Evolutionary conservation across 2,329 filamentous ascomycete species (phyloP).

Genomic region (Microsporum canis): DNA sequence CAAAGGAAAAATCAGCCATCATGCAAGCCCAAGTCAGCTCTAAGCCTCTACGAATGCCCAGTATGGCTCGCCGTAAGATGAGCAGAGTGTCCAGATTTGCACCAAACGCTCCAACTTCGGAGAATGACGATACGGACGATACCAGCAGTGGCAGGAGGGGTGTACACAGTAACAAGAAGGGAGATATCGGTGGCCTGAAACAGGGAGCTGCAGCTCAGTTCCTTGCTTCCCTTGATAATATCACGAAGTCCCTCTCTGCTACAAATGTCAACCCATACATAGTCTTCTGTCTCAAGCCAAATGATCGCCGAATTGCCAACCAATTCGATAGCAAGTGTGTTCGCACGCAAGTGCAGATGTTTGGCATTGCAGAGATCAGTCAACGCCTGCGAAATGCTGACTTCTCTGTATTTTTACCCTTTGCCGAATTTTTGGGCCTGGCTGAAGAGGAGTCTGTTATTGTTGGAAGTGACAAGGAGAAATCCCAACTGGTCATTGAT

Average conservation of each 20-base stretch:
- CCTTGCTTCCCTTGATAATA: constrained; percentile 74
- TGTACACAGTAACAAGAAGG: constrained; percentile 19
- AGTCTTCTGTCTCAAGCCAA: constrained; percentile 93
- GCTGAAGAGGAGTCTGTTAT: constrained; percentile 73
- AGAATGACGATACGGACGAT: constrained; percentile 14
- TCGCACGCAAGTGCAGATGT: constrained; percentile 82
- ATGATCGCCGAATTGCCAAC: constrained; percentile 91
- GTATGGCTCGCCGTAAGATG: constrained; percentile 72
- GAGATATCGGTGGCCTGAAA: constrained; percentile 34
- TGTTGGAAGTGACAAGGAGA: constrained; percentile 85
- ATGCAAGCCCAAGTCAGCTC: constrained; percentile 95
- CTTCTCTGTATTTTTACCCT: constrained; percentile 90
- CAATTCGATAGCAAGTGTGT: constrained; percentile 99
- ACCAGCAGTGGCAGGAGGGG: constrained; percentile 11
- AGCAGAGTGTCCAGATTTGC: constrained; percentile 41
- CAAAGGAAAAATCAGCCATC: constrained; percentile 77
- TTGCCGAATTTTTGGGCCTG: constrained; percentile 85
- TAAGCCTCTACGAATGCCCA: constrained; percentile 83
- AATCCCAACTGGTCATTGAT: constrained; percentile 80
- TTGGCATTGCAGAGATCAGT: constrained; percentile 94
- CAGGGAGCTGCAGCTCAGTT: constrained; percentile 92
- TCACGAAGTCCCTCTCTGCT: constrained; percentile 73
- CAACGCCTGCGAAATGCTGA: constrained; percentile 85
- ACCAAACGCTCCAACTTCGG: constrained; percentile 24
- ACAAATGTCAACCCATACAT: constrained; percentile 88